Evolutionary conservation across 306 rosid species (phyloP).

Genomic region (Carpinus fangiana): DNA sequence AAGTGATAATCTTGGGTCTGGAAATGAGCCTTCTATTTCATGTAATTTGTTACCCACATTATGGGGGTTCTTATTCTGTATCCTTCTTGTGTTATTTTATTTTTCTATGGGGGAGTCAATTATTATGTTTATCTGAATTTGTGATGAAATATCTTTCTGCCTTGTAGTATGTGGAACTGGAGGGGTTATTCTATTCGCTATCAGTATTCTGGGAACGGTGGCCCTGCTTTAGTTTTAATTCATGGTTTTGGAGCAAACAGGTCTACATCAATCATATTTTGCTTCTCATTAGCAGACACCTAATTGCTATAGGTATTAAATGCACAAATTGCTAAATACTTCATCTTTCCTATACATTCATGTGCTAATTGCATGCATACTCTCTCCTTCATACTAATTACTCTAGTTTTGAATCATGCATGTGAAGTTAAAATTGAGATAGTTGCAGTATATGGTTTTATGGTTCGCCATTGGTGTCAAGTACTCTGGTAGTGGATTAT

Average conservation of each 20-base stretch:
- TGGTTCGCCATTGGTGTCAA: background rate
- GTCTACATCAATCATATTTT: conserved; percentile 46
- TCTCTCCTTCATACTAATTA: no score
- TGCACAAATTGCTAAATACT: conserved; percentile 24
- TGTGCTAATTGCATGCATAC: background rate
- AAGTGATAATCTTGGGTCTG: background rate
- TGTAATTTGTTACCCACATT: background rate
- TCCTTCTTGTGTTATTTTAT: background rate
- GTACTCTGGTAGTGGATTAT: background rate
- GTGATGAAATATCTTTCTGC: background rate
- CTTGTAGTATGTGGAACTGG: conserved; percentile 79
- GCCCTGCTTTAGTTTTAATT: conserved; percentile 76
- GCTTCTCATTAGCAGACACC: conserved; percentile 48
- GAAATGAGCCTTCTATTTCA: background rate
- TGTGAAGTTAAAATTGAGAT: background rate
- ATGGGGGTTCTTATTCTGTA: background rate
- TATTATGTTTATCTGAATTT: background rate
- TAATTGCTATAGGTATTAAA: conserved; percentile 41
- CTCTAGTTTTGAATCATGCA: background rate
- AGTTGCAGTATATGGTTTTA: background rate
- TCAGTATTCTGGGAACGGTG: conserved; percentile 65
- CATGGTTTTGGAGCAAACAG: conserved; percentile 99
- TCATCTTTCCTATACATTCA: background rate
- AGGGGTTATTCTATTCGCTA: conserved; percentile 82
- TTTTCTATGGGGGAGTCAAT: background rate